Evolutionary conservation across 1,284 basidiomycete species (phyloP).

Genomic region (Ustilago esculenta): DNA sequence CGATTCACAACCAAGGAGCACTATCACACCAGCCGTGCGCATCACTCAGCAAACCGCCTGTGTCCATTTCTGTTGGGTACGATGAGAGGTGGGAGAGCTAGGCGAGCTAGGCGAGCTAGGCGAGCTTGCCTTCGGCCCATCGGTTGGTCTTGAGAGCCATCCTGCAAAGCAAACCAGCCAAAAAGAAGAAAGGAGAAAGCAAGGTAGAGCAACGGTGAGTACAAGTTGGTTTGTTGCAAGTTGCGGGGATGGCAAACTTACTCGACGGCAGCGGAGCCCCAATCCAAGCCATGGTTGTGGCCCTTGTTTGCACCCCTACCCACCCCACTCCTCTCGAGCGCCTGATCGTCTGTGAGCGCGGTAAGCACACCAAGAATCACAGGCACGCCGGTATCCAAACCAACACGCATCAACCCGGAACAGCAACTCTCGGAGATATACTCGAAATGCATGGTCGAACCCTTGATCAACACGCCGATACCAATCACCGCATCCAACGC

Average conservation of each 20-base stretch:
- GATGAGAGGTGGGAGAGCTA: too few relatives aligned
- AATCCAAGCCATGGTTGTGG: conserved; percentile 95
- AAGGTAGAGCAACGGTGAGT: too few relatives aligned
- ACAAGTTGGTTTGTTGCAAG: too few relatives aligned
- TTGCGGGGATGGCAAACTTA: conserved; percentile 39
- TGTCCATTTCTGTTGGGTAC: conserved; percentile 3
- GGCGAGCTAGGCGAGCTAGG: too few relatives aligned
- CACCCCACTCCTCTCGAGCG: conserved; percentile 87
- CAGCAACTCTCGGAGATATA: conserved; percentile 95
- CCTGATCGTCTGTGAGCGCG: conserved; percentile 91
- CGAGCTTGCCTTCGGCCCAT: conserved; percentile 55
- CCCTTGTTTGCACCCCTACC: conserved; percentile 74
- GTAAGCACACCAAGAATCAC: conserved; percentile 97
- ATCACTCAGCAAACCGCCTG: not conserved
- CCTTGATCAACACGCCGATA: conserved; percentile 97
- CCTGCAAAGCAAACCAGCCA: conserved; percentile 11
- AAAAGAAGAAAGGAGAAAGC: not conserved
- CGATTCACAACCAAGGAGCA: too few relatives aligned
- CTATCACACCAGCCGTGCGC: too few relatives aligned
- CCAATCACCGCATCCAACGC: conserved; percentile 88
- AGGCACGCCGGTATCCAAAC: conserved; percentile 90
- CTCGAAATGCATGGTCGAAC: conserved; percentile 66
- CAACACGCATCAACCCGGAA: conserved; percentile 90
- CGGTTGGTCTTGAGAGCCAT: conserved; percentile 61
- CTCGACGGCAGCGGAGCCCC: conserved; percentile 94